Evolutionary conservation across 441 rosid genomes (phyloP).

Genomic region (Hura crepitans): DNA sequence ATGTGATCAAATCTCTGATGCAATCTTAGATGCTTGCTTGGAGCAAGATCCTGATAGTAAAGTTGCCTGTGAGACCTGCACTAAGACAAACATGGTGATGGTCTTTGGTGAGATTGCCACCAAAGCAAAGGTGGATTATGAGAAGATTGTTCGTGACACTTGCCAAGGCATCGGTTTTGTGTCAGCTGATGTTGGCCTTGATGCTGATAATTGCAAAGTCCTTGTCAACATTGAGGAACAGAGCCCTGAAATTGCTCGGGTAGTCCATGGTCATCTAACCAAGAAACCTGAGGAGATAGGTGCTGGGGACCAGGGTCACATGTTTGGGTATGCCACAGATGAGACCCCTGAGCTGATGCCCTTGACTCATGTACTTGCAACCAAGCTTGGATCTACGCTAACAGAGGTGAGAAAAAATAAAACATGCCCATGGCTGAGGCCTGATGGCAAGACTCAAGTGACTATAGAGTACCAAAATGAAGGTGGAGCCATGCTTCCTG

Average conservation of each 20-base stretch:
- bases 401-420: too few species aligned
- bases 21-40: slow-evolving; percentile 72
- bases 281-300: too few species aligned
- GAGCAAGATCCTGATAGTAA: slow-evolving; percentile 79
- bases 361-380: too few species aligned
- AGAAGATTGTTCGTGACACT: background rate
- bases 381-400: too few species aligned
- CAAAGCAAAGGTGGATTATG: slow-evolving; percentile 18
- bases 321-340: too few species aligned
- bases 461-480: too few species aligned
- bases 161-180: background rate
- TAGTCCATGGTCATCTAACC: slow-evolving; percentile 53
- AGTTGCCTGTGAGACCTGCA: slow-evolving; percentile 72
- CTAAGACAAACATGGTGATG: slow-evolving; percentile 80
- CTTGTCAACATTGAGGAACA: slow-evolving; percentile 61
- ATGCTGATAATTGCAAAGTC: slow-evolving; percentile 61
- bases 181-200: slow-evolving; percentile 48
- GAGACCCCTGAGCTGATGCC: too few species aligned
- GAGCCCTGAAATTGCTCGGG: slow-evolving; percentile 61
- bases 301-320: too few species aligned
- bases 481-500: too few species aligned
- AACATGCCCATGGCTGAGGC: too few species aligned
- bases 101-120: slow-evolving; percentile 77
- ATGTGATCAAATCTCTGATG: slow-evolving; percentile 73
- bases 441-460: too few species aligned